These are phyloP conservation scores for Scenedesmus sp. DNA, from an alignment of 163 green algal species.

Conservation along the genomic window DNA sequence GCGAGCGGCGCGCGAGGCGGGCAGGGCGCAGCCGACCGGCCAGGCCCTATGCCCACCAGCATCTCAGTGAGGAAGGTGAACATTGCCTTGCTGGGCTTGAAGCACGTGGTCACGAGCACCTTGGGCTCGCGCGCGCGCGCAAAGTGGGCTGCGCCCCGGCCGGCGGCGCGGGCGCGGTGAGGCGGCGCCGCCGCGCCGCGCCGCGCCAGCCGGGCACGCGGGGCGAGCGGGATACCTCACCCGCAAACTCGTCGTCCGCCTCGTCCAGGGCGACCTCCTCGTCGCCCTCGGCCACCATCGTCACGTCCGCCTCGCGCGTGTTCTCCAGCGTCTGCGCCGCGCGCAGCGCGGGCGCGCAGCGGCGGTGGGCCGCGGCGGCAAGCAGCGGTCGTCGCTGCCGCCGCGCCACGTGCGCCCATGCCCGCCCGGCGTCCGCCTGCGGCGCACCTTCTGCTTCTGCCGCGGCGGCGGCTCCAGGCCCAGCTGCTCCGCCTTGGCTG, in stretches of 20 bases:
- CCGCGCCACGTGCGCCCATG: too few relatives aligned
- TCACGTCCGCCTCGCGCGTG: slow-evolving; percentile 87
- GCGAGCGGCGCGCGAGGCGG: too few relatives aligned
- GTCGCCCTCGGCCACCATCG: slow-evolving; percentile 77
- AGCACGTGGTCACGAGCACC: slow-evolving; percentile 95
- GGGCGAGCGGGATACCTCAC: too few relatives aligned
- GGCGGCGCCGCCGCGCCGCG: too few relatives aligned
- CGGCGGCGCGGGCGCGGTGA: too few relatives aligned
- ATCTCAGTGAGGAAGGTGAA: slow-evolving; percentile 93
- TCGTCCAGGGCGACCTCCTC: slow-evolving; percentile 86
- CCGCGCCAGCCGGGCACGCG: too few relatives aligned
- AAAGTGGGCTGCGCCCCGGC: slow-evolving; percentile 77
- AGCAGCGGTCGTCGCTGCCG: background rate
- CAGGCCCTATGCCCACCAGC: slow-evolving; percentile 82
- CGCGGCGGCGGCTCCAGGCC: slow-evolving; percentile 74
- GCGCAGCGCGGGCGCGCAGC: too few relatives aligned
- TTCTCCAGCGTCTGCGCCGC: slow-evolving; percentile 95
- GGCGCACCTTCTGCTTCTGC: slow-evolving; percentile 68
- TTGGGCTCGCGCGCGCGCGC: slow-evolving; percentile 71
- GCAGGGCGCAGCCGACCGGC: too few relatives aligned
- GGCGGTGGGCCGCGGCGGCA: background rate
- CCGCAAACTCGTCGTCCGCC: slow-evolving; percentile 92
- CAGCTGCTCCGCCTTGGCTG: slow-evolving; percentile 65
- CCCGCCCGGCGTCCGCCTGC: too few relatives aligned
- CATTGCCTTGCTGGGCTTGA: slow-evolving; percentile 84